These are phyloP conservation scores for Scutellaria barbata DNA, from an alignment of 257 asterid genomes.

Conservation along the genomic window DNA sequence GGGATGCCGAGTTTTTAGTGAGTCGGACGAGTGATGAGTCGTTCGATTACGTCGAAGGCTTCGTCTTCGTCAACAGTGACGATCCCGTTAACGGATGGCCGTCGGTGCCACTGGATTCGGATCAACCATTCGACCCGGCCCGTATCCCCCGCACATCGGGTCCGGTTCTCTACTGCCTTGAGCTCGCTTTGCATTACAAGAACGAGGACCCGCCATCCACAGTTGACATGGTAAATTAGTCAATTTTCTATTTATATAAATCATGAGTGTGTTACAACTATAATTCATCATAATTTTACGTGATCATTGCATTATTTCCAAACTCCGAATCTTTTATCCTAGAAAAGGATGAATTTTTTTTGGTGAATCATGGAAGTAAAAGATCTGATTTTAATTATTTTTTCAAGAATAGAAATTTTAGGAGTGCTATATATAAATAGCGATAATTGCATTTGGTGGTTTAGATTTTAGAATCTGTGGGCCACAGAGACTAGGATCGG, in stretches of 20 bases:
- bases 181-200: constrained; percentile 71
- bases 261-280: too few relatives aligned
- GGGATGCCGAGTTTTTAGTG: constrained; percentile 77
- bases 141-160: constrained; percentile 53
- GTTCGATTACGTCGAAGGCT: constrained; percentile 89
- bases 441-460: constrained; percentile 16
- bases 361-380: too few relatives aligned
- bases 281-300: too few relatives aligned
- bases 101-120: constrained; percentile 59
- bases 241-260: not conserved
- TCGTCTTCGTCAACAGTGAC: constrained; percentile 70
- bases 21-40: constrained; percentile 51
- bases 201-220: constrained; percentile 46
- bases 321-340: too few relatives aligned
- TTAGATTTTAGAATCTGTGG: constrained; percentile 36
- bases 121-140: constrained; percentile 55
- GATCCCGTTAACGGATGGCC: constrained; percentile 90
- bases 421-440: not conserved
- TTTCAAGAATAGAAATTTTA: not conserved
- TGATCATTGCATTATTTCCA: too few relatives aligned
- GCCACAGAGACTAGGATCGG: constrained; percentile 36
- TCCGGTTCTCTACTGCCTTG: constrained; percentile 89
- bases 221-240: constrained; percentile 56
- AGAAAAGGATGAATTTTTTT: too few relatives aligned
- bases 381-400: too few relatives aligned